These are phyloP conservation scores for Serendipita sp. DNA, from an alignment of 1,284 basidiomycete genomes.

Conservation along the genomic window DNA sequence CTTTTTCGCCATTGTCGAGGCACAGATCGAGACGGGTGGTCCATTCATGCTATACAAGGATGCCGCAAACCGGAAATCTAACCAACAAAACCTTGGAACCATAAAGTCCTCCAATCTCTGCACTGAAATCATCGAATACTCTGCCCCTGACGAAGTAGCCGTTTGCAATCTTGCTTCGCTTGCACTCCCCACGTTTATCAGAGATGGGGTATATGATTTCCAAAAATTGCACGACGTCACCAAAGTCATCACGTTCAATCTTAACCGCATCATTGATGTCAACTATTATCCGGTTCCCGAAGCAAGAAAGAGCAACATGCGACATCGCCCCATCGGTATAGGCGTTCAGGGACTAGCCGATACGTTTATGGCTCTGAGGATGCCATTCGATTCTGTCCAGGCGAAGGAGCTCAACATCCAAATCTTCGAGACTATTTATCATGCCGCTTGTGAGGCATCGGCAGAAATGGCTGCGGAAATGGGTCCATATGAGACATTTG, in stretches of 20 bases:
- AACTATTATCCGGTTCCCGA: conserved; percentile 92
- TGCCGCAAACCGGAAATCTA: conserved; percentile 62
- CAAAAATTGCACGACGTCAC: conserved; percentile 87
- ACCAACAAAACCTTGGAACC: conserved; percentile 96
- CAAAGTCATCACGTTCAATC: conserved; percentile 85
- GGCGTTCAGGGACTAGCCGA: conserved; percentile 98
- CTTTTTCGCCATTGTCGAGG: conserved; percentile 95
- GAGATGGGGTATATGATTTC: conserved; percentile 62
- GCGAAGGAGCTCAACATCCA: conserved; percentile 85
- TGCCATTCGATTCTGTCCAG: conserved; percentile 87
- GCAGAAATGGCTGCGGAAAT: conserved; percentile 73
- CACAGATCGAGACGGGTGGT: conserved; percentile 95
- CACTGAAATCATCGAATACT: conserved; percentile 99
- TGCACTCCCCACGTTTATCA: conserved; percentile 81
- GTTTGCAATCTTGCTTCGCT: conserved; percentile 99
- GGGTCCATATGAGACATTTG: conserved; percentile 85
- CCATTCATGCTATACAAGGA: conserved; percentile 96
- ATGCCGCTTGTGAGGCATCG: conserved; percentile 86
- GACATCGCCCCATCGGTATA: conserved; percentile 94
- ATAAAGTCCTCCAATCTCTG: conserved; percentile 99
- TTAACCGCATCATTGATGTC: conserved; percentile 88
- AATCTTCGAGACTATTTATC: conserved; percentile 99
- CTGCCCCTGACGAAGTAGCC: conserved; percentile 92
- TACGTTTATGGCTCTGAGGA: conserved; percentile 91
- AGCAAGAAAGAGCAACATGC: conserved; percentile 87